Base-by-base conservation (phyloP, 495 filamentous ascomycete genomes). In the Cairneyella variabilis region DNA sequence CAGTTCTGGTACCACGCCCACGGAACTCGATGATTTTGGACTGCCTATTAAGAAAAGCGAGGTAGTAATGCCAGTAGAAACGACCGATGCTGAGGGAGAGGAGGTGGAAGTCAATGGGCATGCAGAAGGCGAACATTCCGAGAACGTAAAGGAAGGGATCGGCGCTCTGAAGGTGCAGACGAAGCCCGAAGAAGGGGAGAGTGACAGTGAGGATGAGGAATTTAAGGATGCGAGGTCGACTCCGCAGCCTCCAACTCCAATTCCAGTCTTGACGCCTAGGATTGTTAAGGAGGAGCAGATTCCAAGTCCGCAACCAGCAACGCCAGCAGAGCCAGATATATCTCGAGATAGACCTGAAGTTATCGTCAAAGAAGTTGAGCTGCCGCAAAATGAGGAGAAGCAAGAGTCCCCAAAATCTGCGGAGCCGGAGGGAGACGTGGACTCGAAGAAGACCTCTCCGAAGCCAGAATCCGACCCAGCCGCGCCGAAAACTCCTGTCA, bases 21-120 rank as follows among this genome's bases (percentile, higher is more conserved):
- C 65, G 18, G 72, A 82, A 57, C 48, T 71, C 18, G 79, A 83
- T 62, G 78, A 83, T 39, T 83, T 81, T 61, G 77, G 78, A 21
- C 65, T 83, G 44, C 77, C 75, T 37, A 69, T 80, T 27, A 66
- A 60, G 61, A 75, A 73, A 55, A 68, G 64, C 66, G 28, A 22
- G 3, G 30, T 32, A 9, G 32, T 56, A 23, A 47, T 40, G 18
- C 32, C 45, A 37, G 44, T 59, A 34, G 51, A 12, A 18, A 46
- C 22, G 26, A 38, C 36, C 11, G 39, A 37, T 53, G 28, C 42
- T 43, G 40, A 48, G 39, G 55, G 53, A 4, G 47, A 48, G 36
- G 48, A 48, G 17, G 50, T 17, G 17, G 37, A 44, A 2, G 11
- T 12, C 32, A 64, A 51, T 26, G 55, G 59, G 18, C 56, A 59